These are phyloP conservation scores for Penicillium sp. DNA, from an alignment of 2,329 filamentous ascomycete species.

Conservation along the genomic window DNA sequence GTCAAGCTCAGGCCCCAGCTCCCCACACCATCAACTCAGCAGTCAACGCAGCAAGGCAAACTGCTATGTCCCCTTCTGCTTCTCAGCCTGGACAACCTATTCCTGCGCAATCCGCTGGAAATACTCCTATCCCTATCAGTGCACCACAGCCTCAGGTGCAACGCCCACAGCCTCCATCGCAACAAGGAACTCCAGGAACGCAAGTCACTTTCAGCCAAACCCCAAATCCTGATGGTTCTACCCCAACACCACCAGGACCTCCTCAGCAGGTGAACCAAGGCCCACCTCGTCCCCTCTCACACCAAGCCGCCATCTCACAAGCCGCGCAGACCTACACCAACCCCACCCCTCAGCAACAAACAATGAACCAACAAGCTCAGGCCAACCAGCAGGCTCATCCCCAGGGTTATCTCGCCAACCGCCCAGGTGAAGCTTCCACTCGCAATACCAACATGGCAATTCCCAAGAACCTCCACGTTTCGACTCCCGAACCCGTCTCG, in stretches of 20 bases:
- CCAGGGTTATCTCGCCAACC: constrained; percentile 43
- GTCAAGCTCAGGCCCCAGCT: constrained; percentile 38
- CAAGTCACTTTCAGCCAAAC: constrained; percentile 34
- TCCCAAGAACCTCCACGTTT: constrained; percentile 73
- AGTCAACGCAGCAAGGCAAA: constrained; percentile 46
- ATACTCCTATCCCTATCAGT: constrained; percentile 26
- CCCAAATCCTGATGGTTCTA: constrained; percentile 33
- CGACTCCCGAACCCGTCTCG: constrained; percentile 69
- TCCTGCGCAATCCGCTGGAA: constrained; percentile 29
- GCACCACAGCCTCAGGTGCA: constrained; percentile 23
- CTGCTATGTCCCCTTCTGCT: constrained; percentile 39
- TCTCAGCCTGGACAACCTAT: constrained; percentile 35
- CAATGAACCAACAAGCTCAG: constrained; percentile 33
- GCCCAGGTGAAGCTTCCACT: constrained; percentile 39
- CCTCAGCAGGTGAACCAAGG: constrained; percentile 35
- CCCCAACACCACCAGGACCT: constrained; percentile 31
- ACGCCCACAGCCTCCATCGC: constrained; percentile 30
- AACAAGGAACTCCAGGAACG: constrained; percentile 31
- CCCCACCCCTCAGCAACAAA: constrained; percentile 28
- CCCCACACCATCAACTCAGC: constrained; percentile 51
- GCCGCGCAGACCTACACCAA: constrained; percentile 46
- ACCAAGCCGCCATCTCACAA: constrained; percentile 48
- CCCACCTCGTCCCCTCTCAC: constrained; percentile 45
- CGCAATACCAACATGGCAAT: constrained; percentile 71
- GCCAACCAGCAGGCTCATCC: constrained; percentile 43